Percentiles rank a stretch among this genome's conserved stretches.
phyloP scores from a whole-genome alignment of 2,329 filamentous ascomycete genomes.

The Fonsecaea pedrosoi region DNA sequence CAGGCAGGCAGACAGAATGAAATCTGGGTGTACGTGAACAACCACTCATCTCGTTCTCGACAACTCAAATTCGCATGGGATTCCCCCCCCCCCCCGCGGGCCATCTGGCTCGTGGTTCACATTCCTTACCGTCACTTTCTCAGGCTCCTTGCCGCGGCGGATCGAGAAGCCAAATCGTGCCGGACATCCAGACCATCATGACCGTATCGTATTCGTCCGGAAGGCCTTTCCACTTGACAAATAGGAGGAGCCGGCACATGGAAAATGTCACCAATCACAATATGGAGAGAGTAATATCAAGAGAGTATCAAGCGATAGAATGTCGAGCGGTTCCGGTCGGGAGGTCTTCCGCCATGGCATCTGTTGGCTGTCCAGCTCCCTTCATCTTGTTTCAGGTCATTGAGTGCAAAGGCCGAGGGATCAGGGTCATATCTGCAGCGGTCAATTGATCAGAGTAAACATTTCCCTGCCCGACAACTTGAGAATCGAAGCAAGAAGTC shows the following conservation, averaged over 20 bases:
- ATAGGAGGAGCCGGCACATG: background rate
- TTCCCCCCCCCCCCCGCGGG: background rate
- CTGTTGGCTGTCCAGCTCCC: background rate
- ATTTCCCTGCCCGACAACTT: slow-evolving; percentile 15
- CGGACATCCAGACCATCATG: background rate
- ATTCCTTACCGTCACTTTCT: background rate
- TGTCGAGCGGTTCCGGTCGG: slow-evolving; percentile 4
- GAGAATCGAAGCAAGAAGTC: slow-evolving; percentile 3
- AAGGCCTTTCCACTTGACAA: slow-evolving; percentile 13
- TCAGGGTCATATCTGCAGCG: background rate
- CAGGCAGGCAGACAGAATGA: background rate
- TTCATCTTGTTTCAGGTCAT: background rate
- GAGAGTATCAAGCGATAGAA: background rate
- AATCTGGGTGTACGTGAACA: background rate
- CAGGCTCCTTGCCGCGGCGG: slow-evolving; percentile 7
- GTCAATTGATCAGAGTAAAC: slow-evolving; percentile 21
- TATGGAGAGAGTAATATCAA: background rate
- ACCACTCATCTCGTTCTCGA: background rate
- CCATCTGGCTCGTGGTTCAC: too few species aligned
- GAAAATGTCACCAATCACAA: slow-evolving; percentile 1
- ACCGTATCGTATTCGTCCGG: background rate
- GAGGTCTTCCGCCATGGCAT: background rate
- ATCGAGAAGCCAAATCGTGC: background rate
- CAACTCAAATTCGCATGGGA: background rate
- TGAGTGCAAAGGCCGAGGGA: background rate